Evolutionary conservation across 495 filamentous ascomycete genomes (phyloP).

Genomic region (Saxophila tyrrhenica): DNA sequence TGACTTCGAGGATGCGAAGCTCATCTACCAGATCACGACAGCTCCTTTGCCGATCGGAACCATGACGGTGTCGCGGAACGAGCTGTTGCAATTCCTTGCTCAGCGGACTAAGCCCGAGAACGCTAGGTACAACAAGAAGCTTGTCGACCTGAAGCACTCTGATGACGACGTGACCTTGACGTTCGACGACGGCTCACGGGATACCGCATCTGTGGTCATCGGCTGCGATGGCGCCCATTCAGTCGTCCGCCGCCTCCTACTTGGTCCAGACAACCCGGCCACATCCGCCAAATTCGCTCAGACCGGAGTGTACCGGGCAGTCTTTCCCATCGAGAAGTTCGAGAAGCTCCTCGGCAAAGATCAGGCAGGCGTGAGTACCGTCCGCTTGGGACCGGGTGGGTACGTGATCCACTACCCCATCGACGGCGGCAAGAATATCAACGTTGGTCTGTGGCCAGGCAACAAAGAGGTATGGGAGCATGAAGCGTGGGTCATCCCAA

Average conservation of each 20-base stretch:
- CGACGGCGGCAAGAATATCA: conserved; percentile 8
- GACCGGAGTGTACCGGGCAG: conserved; percentile 40
- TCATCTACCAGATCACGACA: conserved; percentile 1
- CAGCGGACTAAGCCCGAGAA: background rate
- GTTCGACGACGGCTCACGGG: conserved; percentile 29
- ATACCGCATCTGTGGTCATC: conserved; percentile 16
- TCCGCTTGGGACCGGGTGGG: conserved; percentile 4
- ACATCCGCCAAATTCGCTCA: conserved; percentile 36
- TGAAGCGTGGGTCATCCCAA: conserved; percentile 7
- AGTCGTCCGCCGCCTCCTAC: conserved; percentile 12
- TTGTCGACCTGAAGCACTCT: conserved; percentile 46
- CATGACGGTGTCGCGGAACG: conserved; percentile 16
- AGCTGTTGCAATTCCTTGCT: conserved; percentile 6
- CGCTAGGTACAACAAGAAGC: conserved; percentile 32
- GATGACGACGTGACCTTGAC: conserved; percentile 7
- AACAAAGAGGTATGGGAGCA: conserved; percentile 4
- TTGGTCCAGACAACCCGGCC: conserved; percentile 17
- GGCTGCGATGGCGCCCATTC: conserved; percentile 22
- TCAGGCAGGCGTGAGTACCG: conserved; percentile 1
- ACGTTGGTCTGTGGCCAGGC: conserved; percentile 10
- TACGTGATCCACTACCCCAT: conserved; percentile 18
- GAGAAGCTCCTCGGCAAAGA: conserved; percentile 11
- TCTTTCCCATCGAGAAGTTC: conserved; percentile 37
- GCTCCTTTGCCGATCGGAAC: conserved; percentile 10
- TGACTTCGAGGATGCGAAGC: conserved; percentile 3